Evolutionary conservation across 2,329 filamentous ascomycete species (phyloP), one percentile per base, ranked within the genome.

Genomic region (Herpotrichia juniperi): DNA sequence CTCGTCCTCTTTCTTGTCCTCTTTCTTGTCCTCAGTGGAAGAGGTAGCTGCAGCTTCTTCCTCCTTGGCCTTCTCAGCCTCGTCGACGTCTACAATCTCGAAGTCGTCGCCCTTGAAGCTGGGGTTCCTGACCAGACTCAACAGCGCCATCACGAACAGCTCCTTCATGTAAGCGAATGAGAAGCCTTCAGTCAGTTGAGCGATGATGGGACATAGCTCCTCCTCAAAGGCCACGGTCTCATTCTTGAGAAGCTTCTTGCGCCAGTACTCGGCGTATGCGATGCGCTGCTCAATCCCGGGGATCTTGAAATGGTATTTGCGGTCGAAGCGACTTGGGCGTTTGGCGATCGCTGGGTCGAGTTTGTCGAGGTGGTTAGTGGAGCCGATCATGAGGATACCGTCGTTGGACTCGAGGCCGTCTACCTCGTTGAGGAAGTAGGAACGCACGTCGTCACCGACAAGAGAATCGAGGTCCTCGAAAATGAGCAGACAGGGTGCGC

Each of bases 381-480:
- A 83, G 16, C 82, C 85, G 37, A 87, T 78, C 73, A 89, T 87
- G 62, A 88, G 81, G 44, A 89, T 87, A 3, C 87, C 87, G 57
- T 89, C 83, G 59, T 90, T 89, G 57, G 76, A 80, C 61, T 84
- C 83, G 10, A 89, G 79, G 0, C 87, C 87, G 57, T 90, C 87
- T 3, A 89, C 82, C 66, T 89, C 86, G 63, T 89, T 89, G 25
- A 89, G 76, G 72, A 90, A 89, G 74, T 87, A 89, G 48, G 79
- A 83, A n/a, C 86, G 78, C 7, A 86, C 81, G 1, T 69, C 58
- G 39, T 85, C 81, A 2, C 78, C 79, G 22, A 90, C 81, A 12
- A 89, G 78, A 3, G 80, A 83, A 66, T 90, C 87, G 3, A 90
- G 77, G 53, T 89, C 87, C 67, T 90, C 87, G 52, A 90, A 87